Evolutionary conservation across 257 asterid species (phyloP), one percentile per base, ranked within the genome.

Genomic region (Fraxinus cuspidata): DNA sequence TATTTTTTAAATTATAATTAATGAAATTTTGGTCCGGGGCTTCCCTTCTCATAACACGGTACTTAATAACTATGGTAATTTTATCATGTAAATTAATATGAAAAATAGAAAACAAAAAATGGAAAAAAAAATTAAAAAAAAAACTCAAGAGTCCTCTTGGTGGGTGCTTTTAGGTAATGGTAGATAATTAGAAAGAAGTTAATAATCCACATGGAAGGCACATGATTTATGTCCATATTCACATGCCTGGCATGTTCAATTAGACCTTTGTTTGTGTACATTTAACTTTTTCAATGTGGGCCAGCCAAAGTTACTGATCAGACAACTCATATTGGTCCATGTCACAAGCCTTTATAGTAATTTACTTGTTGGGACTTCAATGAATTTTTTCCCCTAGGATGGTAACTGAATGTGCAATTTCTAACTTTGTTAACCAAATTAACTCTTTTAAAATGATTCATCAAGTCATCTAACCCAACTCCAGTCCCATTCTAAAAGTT

Each of bases 161-260:
- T 49, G 79, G 72, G 38, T 83, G 85, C 84, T 78, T 63, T 63
- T 74, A 79, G 83, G 80, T 82, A 73, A 84, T 76, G 81, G 28
- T 78, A 79, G 81, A 77, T 76, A 75, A 80, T 78, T 71, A 34
- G 25, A 32, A 66, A 72, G 56, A 51, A 79, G 78, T 76, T 77
- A 84, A 84, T 63, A 23, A 83, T 86, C 87, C 96, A 89, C 91
- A 87, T 87, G 96, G 92, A 83, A 38, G 86, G 85, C 94, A 91
- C 93, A 89, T 89, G 93, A 86, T 82, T 75, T 85, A 81, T 71
- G 74, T 71, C 74, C 56, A 71, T 38, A 68, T 73, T 77, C 82
- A 81, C 85, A 81, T 81, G 75, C 63, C 60, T 18, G 13, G 13
- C 75, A 71, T 77, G 79, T 90, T 87, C 91, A 83, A 80, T 87